Base-by-base conservation (phyloP, 495 filamentous ascomycete genomes). In the Aspergillus heteromorphus region DNA sequence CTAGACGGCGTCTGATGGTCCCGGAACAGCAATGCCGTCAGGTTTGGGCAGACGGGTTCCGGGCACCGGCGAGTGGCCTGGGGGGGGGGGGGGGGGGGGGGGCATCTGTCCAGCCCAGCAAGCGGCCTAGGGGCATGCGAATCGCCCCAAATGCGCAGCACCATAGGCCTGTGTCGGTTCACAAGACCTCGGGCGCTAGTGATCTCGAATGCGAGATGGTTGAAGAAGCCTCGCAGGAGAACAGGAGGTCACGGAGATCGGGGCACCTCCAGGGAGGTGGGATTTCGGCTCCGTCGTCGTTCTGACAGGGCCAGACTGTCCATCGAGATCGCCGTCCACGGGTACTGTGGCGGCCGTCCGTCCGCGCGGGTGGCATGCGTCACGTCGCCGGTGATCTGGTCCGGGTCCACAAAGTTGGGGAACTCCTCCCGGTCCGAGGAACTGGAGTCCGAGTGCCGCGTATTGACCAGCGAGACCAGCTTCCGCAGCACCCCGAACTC, bases 401-500 rank as follows among this genome's bases (percentile, higher is more conserved):
- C 57, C 8, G 72, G 72, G 40, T 75, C 65, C 27, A 75, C 72
- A 21, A 75, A 75, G 11, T 60, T 63, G 0, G 70, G 72, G 38
- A 64, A 72, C 11, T 73, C 62, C 0, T 73, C 72, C 3, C 61
- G 56, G 27, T 75, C 72, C 1, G 58, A 59, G 0, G 72, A 72
- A 9, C 58, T 72, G 0, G 66, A 66, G 6, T 72, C 64, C 10
- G 71, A 67, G 11, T 56, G 63, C 14, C 56, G 51, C 0, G 50
- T 62, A 17, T 71, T 63, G n/a, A 73, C 72, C 8, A 75, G 53
- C 0, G 64, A 60, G 21, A 75, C 72, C 1, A 75, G 62, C 34
- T 75, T 75, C 6, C 73, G 58, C 21, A 86, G 71, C 4, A 84
- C 78, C 25, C 70, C 76, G 53, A 83, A 85, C 59, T 86, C 83